Percentiles rank a stretch among this genome's conserved stretches.
These are phyloP conservation scores for Candida buenavistaensis DNA, from an alignment of 1,139 yeast species.

Conservation along the genomic window DNA sequence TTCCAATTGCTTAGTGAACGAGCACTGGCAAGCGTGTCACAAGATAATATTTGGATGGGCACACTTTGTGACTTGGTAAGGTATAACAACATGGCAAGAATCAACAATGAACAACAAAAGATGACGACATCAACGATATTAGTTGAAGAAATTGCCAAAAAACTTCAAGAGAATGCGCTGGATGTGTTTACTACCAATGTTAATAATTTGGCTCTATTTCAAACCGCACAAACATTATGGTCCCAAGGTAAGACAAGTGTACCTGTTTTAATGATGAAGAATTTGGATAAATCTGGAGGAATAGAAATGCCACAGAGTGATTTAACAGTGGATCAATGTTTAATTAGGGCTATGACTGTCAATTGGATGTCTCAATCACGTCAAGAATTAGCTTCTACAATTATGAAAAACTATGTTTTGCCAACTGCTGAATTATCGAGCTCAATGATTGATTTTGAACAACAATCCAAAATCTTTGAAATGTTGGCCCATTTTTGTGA, in stretches of 20 bases:
- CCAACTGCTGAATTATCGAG: constrained; percentile 33
- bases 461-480: constrained; percentile 50
- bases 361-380: constrained; percentile 73
- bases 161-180: constrained; percentile 13
- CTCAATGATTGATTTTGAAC: constrained; percentile 17
- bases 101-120: constrained; percentile 40
- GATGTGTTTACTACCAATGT: constrained; percentile 14
- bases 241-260: constrained; percentile 50
- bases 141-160: constrained; percentile 37
- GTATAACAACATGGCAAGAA: constrained; percentile 42
- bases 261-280: constrained; percentile 53
- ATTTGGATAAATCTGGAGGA: constrained; percentile 18
- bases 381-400: constrained; percentile 60
- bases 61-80: constrained; percentile 41
- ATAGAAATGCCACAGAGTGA: constrained; percentile 20
- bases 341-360: constrained; percentile 54
- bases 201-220: constrained; percentile 38
- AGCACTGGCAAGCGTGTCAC: constrained; percentile 2
- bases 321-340: constrained; percentile 24
- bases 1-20: constrained; percentile 26
- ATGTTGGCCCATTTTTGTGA: constrained; percentile 78
- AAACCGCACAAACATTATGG: constrained; percentile 62
- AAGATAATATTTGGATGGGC: constrained; percentile 22
- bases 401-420: constrained; percentile 57
- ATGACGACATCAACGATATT: constrained; percentile 50